Base-by-base conservation (phyloP, 208 protist genomes). In the Leishmania turanica region DNA sequence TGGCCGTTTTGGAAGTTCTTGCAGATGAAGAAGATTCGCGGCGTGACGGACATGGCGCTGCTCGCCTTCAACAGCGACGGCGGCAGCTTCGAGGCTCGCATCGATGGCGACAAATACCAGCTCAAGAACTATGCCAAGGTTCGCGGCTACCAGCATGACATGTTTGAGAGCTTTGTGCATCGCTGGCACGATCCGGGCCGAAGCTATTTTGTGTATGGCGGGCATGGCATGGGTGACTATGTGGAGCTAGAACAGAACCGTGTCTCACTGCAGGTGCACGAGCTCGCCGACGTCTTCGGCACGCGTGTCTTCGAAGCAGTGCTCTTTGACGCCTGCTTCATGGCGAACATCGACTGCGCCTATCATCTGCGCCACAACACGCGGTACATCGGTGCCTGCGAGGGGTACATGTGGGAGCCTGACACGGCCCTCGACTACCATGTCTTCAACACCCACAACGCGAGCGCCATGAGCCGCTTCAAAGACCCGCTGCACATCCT, bases 1-100 rank as follows among this genome's bases (percentile, higher is more conserved):
- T 97, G 93, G 92, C 92, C 93, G 0, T 97, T 96, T 73, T 97
- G 93, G 92, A 97, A 97, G 84, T 96, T 95, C 78, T 78, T 96
- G 34, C 93, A 97, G 73, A 93, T 97, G 92, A 97, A 95, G 82
- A 91, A 93, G 76, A 86, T 96, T 34, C 88, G 87, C 45, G 86
- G 91, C 68, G 90, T 95, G 15, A 93, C 86, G 40, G 92, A 97
- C 78, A 88, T 97, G 81, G 91, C 87, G 5, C 89, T 97, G 24
- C 88, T 97, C 7, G 93, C 93, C 58, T 97, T 97, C 81, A 97
- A 96, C 92, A 95, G 89, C 73, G 82, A 92, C 34, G 93, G 92
- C 60, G 93, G 93, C 73, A 96, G 93, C 86, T 97, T 97, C 76
- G 92, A 95, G 87, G 93, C 93, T 1, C 87, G 91, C 75, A 94